A percentile compares a stretch with the other conserved stretches of the same genome.
Conservation (phyloP, 2,329 filamentous ascomycete species). For the Didymella sp. region DNA sequence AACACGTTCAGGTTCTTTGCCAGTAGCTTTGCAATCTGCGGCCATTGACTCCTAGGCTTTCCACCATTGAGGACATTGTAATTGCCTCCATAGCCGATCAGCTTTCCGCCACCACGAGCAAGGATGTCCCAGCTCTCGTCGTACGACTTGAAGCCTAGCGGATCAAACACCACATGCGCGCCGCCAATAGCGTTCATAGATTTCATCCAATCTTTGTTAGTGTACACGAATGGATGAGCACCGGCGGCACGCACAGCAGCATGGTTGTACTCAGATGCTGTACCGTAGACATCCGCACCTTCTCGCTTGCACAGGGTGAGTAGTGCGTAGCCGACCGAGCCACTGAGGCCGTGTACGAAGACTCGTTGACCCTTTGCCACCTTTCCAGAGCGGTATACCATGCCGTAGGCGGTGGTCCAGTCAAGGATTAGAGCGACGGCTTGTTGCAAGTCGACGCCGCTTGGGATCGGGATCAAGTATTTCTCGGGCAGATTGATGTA, state of each 20-base stretch:
- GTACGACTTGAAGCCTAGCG: conserved; percentile 60
- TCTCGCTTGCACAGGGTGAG: conserved; percentile 53
- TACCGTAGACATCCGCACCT: conserved; percentile 60
- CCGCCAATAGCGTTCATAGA: conserved; percentile 57
- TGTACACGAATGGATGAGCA: conserved; percentile 56
- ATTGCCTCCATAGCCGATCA: conserved; percentile 41
- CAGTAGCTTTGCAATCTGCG: conserved; percentile 33
- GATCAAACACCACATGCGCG: conserved; percentile 58
- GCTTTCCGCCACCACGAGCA: conserved; percentile 44
- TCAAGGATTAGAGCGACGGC: conserved; percentile 55
- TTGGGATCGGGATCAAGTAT: conserved; percentile 54
- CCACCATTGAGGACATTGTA: conserved; percentile 31
- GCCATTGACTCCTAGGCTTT: conserved; percentile 25
- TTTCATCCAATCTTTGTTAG: conserved; percentile 58
- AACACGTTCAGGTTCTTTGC: conserved; percentile 34
- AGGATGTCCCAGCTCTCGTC: conserved; percentile 60
- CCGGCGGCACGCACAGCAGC: conserved; percentile 49
- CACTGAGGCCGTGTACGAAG: conserved; percentile 61
- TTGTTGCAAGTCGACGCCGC: conserved; percentile 51
- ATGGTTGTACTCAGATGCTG: conserved; percentile 58
- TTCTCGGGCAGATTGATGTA: conserved; percentile 58
- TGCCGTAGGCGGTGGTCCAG: conserved; percentile 52
- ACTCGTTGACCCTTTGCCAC: conserved; percentile 56
- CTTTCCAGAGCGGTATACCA: conserved; percentile 45
- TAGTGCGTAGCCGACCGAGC: conserved; percentile 57